Evolutionary conservation across 2,329 filamentous ascomycete species (phyloP), one percentile per base, ranked within the genome.

Genomic region (Scedosporium apiospermum): DNA sequence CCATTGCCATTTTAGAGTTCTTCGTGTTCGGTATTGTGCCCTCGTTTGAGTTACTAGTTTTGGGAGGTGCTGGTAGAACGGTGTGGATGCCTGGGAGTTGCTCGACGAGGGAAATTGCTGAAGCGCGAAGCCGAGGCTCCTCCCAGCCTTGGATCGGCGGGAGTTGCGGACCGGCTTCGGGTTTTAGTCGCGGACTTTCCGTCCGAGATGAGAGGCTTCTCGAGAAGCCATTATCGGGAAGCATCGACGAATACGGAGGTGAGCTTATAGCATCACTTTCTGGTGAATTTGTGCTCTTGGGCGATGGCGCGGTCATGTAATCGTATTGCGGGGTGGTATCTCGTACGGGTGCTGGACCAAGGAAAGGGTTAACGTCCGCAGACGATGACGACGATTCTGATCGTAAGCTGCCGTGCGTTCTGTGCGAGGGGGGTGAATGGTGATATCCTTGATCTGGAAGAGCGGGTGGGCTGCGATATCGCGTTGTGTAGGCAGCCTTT

Each of bases 71-170:
- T 21, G 58, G 58, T 6, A 61, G 58, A 18, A 61, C 58, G 10
- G 58, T 61, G 51, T 61, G 58, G 10, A 61, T 61, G 21, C 58
- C 44, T 7, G 58, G 58, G 6, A 61, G 58, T 21, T 61, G 58
- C 23, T 51, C 44, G 26, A 34, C 30, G 27, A 34, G 42, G 30
- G 42, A 51, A n/a, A 30, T 34, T 27, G 58, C 44, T 16, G 58
- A 44, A 6, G 42, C 38, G n/a, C 58, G 58, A 18, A 23, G 58
- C 4, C 44, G 26, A n/a, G 58, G 23, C 41, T 53, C 42, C n/a
- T 49, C 42, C 42, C 42, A 34, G 42, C 42, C 26, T n/a, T 27
- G n/a, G 26, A 61, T 61, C 14, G 58, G 58, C 4, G 58, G 58
- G 4, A 61, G 27, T 34, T 61, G 42, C 18, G 21, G 49, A 12